phyloP scores from a whole-genome alignment of 2,329 filamentous ascomycete genomes.

The Orbilia blumenaviensis region DNA sequence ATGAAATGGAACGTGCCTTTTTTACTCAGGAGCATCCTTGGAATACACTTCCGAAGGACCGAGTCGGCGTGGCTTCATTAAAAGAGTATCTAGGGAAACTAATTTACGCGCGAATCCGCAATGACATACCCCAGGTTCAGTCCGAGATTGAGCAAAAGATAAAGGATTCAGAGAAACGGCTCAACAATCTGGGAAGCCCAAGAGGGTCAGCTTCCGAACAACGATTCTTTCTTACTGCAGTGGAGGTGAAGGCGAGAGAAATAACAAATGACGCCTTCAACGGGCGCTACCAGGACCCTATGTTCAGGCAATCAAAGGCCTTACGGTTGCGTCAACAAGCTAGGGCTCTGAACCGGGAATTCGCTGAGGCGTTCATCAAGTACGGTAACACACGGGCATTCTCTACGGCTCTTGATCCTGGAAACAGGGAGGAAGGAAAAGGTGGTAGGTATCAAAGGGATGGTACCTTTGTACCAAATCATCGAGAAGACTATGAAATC shows the following conservation, averaged over 20 bases:
- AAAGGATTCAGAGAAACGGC: neutral
- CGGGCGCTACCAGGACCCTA: slow-evolving; percentile 21
- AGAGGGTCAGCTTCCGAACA: slow-evolving; percentile 10
- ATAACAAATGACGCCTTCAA: slow-evolving; percentile 21
- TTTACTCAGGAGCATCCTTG: slow-evolving; percentile 10
- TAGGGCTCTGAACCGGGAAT: neutral
- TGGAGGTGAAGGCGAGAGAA: slow-evolving; percentile 2
- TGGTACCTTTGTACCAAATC: neutral
- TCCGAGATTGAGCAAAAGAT: slow-evolving; percentile 16
- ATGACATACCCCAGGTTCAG: slow-evolving; percentile 24
- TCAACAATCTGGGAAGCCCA: neutral
- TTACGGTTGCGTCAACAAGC: slow-evolving; percentile 30
- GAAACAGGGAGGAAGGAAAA: slow-evolving; percentile 1
- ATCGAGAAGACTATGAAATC: neutral
- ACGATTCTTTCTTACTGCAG: neutral
- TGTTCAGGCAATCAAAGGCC: neutral
- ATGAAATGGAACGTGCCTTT: slow-evolving; percentile 11
- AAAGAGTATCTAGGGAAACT: slow-evolving; percentile 27
- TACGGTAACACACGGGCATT: slow-evolving; percentile 28
- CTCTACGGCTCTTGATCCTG: neutral
- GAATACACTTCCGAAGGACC: slow-evolving; percentile 16
- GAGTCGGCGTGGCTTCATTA: slow-evolving; percentile 13
- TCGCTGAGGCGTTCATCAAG: slow-evolving; percentile 8
- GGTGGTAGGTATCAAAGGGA: neutral
- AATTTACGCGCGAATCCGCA: slow-evolving; percentile 32